These are phyloP conservation scores for Aspergillus jensenii DNA, from an alignment of 2,329 filamentous ascomycete genomes.

Conservation along the genomic window DNA sequence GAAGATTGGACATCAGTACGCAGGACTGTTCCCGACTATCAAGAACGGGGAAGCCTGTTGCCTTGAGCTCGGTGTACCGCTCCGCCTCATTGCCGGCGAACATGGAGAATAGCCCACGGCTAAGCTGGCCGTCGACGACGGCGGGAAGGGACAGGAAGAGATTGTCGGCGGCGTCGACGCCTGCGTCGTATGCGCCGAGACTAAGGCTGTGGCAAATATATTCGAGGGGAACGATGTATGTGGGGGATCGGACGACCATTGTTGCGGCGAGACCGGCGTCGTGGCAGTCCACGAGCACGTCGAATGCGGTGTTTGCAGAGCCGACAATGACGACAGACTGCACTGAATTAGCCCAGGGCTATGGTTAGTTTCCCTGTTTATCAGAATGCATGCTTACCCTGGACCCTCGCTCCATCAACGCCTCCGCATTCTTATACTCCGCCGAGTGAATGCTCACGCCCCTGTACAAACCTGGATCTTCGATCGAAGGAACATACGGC, in stretches of 20 bases:
- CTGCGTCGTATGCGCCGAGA: constrained; percentile 27
- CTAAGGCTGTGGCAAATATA: constrained; percentile 21
- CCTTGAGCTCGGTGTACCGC: constrained; percentile 34
- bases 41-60: constrained; percentile 39
- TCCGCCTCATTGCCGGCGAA: constrained; percentile 4
- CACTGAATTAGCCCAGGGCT: not conserved
- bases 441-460: constrained; percentile 10
- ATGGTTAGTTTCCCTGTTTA: no score
- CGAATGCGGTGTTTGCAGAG: constrained; percentile 49
- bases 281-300: constrained; percentile 49
- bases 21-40: constrained; percentile 27
- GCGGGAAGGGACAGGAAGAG: not conserved
- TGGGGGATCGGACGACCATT: constrained; percentile 47
- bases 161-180: constrained; percentile 11
- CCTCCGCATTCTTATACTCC: not conserved
- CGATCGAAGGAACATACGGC: constrained; percentile 14
- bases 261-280: constrained; percentile 43
- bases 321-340: constrained; percentile 47
- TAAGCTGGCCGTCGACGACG: constrained; percentile 8
- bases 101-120: not conserved
- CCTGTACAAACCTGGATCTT: constrained; percentile 10
- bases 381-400: not conserved
- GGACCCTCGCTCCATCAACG: not conserved
- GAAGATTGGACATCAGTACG: constrained; percentile 31
- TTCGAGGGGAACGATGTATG: constrained; percentile 29